phyloP scores from a whole-genome alignment of 805 yeast species.

The Ogataea saltuana region DNA sequence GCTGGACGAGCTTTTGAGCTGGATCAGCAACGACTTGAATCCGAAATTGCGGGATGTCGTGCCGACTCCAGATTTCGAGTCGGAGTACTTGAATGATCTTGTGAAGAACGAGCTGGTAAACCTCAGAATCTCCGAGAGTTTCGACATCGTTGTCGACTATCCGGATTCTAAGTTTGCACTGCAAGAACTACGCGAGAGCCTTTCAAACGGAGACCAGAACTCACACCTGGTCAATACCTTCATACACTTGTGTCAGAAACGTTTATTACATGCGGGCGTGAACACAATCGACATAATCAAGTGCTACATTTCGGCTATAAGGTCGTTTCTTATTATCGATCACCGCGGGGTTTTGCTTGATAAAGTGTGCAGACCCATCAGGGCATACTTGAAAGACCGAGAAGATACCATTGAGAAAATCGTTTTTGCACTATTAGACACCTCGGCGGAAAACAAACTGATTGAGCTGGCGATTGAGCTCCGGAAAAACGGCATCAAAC shows the following conservation, averaged over 20 bases:
- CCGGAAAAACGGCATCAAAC: conserved; percentile 32
- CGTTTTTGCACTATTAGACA: conserved; percentile 68
- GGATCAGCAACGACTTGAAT: conserved; percentile 42
- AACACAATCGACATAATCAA: conserved; percentile 72
- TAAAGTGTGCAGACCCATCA: conserved; percentile 72
- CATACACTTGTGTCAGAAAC: conserved; percentile 41
- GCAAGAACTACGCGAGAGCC: conserved; percentile 55
- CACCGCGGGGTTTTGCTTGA: conserved; percentile 84
- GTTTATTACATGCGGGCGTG: conserved; percentile 75
- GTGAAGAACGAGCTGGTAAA: conserved; percentile 30
- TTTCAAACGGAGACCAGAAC: conserved; percentile 51
- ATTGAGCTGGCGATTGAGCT: conserved; percentile 59
- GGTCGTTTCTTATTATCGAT: conserved; percentile 73
- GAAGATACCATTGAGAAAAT: conserved; percentile 70
- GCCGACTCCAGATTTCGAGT: conserved; percentile 17
- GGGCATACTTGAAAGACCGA: conserved; percentile 68
- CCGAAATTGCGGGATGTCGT: conserved; percentile 31
- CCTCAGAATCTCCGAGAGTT: conserved; percentile 60
- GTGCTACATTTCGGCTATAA: conserved; percentile 69
- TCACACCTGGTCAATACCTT: conserved; percentile 52
- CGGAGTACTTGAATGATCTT: conserved; percentile 21
- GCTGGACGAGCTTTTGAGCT: conserved; percentile 36
- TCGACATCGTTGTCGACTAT: conserved; percentile 52
- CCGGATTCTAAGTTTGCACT: conserved; percentile 57
- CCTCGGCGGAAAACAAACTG: conserved; percentile 43